These are phyloP conservation scores for Didymella exigua DNA, from an alignment of 2,329 filamentous ascomycete genomes.

Conservation along the genomic window DNA sequence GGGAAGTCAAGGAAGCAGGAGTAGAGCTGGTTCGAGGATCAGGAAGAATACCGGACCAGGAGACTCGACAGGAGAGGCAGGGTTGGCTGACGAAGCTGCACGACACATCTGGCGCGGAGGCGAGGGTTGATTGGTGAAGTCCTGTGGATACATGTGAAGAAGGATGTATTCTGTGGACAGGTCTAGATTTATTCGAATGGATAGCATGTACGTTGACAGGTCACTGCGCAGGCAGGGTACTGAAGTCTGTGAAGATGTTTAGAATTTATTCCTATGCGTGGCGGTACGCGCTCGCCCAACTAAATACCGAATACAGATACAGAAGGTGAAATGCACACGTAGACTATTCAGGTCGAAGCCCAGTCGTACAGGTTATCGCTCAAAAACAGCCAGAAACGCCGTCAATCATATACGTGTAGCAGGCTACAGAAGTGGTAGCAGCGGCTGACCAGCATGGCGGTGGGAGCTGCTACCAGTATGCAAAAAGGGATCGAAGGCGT, in stretches of 20 bases:
- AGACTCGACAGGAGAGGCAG: not conserved
- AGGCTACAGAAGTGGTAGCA: slow-evolving; percentile 16
- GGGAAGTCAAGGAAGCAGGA: not conserved
- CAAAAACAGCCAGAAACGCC: slow-evolving; percentile 32
- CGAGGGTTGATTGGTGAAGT: not conserved
- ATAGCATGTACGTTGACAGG: not conserved
- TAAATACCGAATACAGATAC: slow-evolving; percentile 47
- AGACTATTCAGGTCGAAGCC: slow-evolving; percentile 23
- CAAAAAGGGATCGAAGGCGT: slow-evolving; percentile 28
- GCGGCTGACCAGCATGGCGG: slow-evolving; percentile 1
- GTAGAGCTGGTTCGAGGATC: not conserved
- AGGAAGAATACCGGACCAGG: not conserved
- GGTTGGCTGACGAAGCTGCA: not conserved
- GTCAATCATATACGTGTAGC: slow-evolving; percentile 31
- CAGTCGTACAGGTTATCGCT: slow-evolving; percentile 24
- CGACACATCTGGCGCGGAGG: not conserved
- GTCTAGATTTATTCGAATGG: not conserved
- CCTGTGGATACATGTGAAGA: not conserved
- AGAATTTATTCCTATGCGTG: slow-evolving; percentile 25
- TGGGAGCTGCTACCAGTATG: not conserved
- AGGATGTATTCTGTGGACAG: not conserved
- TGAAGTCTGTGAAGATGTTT: slow-evolving; percentile 15
- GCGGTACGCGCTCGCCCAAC: slow-evolving; percentile 16
- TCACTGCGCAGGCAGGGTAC: not conserved
- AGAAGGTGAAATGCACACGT: slow-evolving; percentile 35